Evolutionary conservation across 1,284 basidiomycete genomes (phyloP), one percentile per base, ranked within the genome.

Genomic region (Xerocomus minutiporus): DNA sequence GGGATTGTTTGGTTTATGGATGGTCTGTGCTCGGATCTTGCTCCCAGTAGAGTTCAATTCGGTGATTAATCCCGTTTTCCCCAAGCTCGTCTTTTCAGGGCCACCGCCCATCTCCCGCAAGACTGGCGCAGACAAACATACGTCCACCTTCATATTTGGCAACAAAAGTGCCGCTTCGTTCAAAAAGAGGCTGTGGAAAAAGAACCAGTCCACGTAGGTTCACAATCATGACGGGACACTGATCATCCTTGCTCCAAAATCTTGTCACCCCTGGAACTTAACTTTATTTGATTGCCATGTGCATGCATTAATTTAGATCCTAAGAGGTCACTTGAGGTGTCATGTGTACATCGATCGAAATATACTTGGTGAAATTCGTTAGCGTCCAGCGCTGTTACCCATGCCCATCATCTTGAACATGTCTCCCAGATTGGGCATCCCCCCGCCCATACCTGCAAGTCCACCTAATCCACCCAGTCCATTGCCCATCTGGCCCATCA

Each of bases 371-470:
- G 42, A 54, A 51, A 48, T 20, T 51, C 35, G 35, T 57, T 62
- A 74, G 57, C 71, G 68, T 52, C 67, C 67, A 49, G 73, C 68
- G 57, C 62, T 58, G 40, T 75, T 71, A 50, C 85, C 84, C 84
- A 87, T 86, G 13, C 86, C 86, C 86, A 90, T 88, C 86, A 89
- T 87, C 73, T 89, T 89, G 67, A 89, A 75, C 85, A 90, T 86
- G 59, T 89, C 86, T 17, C 71, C 75, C 75, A 89, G 82, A 54
- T 81, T 80, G 46, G 80, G 78, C 80, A 84, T 80, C 17, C 82
- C 80, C 38, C 75, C 72, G 68, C 63, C 67, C 67, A 68, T 68
- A 34, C 69, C 66, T 44, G 67, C 55, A 46, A 84, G 61, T 35
- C 78, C 77, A 40, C 78, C 79, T 6, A 81, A 61, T 6, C 80